A percentile compares a stretch with the other conserved stretches of the same genome.
These are phyloP conservation scores for Blastomyces percursus DNA, from an alignment of 2,329 filamentous ascomycete species.

Conservation along the genomic window DNA sequence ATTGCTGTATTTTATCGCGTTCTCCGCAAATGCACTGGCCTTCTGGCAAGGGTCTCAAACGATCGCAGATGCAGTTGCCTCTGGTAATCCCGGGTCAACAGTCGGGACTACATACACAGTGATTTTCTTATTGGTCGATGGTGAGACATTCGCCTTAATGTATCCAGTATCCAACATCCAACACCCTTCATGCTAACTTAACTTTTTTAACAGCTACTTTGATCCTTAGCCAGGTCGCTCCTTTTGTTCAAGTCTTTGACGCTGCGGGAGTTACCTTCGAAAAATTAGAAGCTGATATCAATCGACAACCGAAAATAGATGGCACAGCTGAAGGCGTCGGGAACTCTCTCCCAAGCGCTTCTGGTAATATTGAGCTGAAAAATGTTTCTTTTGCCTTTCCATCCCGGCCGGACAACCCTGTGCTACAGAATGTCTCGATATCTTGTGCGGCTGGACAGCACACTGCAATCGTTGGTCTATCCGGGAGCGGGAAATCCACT, in stretches of 20 bases:
- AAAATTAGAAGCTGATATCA: conserved; percentile 49
- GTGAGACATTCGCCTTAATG: conserved; percentile 16
- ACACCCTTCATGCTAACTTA: background rate
- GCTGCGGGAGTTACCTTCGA: conserved; percentile 44
- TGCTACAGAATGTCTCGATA: conserved; percentile 39
- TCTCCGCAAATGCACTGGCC: conserved; percentile 51
- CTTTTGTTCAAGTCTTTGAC: conserved; percentile 41
- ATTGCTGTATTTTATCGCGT: conserved; percentile 53
- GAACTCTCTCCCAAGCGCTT: conserved; percentile 17
- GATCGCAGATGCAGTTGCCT: conserved; percentile 30
- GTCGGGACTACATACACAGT: conserved; percentile 45
- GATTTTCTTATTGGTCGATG: conserved; percentile 46
- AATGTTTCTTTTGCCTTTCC: conserved; percentile 40
- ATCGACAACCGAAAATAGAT: conserved; percentile 40
- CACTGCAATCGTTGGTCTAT: conserved; percentile 60
- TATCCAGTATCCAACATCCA: background rate
- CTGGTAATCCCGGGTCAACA: conserved; percentile 27
- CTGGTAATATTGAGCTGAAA: conserved; percentile 25
- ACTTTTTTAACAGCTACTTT: conserved; percentile 29
- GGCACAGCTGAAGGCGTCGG: conserved; percentile 20
- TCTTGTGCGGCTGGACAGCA: conserved; percentile 68
- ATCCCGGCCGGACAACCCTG: conserved; percentile 22
- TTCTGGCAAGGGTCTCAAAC: conserved; percentile 54
- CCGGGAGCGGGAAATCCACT: conserved; percentile 42
- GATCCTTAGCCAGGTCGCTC: conserved; percentile 37